Evolutionary conservation across 208 protist genomes (phyloP).

Genomic region (Leishmania lainsoni): DNA sequence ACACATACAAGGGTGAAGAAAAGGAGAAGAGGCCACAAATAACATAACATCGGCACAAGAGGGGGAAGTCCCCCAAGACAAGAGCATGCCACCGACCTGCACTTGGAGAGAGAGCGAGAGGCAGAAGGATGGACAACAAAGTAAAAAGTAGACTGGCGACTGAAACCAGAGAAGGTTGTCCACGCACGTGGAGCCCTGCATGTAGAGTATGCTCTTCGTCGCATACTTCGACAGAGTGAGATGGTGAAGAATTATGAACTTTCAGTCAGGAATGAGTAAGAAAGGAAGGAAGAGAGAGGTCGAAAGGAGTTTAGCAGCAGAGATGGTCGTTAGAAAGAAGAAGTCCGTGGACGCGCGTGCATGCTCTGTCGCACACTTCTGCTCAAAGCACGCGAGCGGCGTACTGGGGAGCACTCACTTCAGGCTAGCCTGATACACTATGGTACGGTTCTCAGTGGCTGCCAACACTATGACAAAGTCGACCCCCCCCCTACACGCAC

Average conservation of each 20-base stretch:
- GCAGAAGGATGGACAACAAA: background rate
- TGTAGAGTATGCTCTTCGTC: background rate
- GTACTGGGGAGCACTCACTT: background rate
- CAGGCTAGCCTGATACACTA: background rate
- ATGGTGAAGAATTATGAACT: background rate
- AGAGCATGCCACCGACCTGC: too few species aligned
- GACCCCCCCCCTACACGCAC: too few species aligned
- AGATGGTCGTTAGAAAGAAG: background rate
- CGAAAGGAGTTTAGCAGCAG: background rate
- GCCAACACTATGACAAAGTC: background rate
- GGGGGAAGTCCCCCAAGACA: too few species aligned
- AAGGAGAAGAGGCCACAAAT: too few species aligned
- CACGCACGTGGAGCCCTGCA: background rate
- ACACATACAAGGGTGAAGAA: background rate
- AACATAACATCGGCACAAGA: too few species aligned
- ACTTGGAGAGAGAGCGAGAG: background rate
- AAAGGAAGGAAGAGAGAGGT: background rate
- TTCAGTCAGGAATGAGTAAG: background rate
- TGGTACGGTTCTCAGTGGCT: background rate
- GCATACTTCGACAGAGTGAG: background rate
- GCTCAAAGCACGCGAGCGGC: background rate
- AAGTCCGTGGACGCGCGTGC: background rate
- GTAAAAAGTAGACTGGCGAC: background rate
- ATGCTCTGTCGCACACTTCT: background rate
- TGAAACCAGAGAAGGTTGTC: background rate